Evolutionary conservation across 257 asterid species (phyloP).

Genomic region (Apocynum venetum): DNA sequence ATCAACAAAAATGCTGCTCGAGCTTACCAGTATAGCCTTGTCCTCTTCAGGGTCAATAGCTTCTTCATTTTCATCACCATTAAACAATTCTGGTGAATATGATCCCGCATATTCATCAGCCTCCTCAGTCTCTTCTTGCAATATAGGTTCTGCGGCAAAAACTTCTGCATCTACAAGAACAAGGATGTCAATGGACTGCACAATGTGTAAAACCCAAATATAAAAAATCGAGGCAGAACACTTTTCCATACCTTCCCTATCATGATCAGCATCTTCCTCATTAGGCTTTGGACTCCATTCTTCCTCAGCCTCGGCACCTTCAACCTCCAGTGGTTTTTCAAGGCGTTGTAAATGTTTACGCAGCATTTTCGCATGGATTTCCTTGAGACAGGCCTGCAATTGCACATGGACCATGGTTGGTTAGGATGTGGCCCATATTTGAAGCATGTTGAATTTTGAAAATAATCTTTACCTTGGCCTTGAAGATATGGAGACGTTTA

Average conservation of each 20-base stretch:
- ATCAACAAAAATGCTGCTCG: not conserved
- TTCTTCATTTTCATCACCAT: conserved; percentile 80
- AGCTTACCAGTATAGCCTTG: conserved; percentile 66
- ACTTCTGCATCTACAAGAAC: conserved; percentile 30
- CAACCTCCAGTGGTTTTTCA: conserved; percentile 46
- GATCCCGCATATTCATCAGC: conserved; percentile 66
- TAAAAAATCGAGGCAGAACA: conserved; percentile 12
- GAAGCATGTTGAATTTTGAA: not conserved
- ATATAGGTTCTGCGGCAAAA: conserved; percentile 44
- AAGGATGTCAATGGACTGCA: conserved; percentile 20
- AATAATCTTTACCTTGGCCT: conserved; percentile 63
- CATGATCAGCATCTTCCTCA: conserved; percentile 42
- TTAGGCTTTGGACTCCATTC: conserved; percentile 33
- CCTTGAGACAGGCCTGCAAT: conserved; percentile 78
- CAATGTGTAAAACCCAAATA: conserved; percentile 1
- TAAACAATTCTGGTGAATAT: conserved; percentile 72
- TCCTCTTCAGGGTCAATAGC: conserved; percentile 94
- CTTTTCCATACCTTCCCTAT: conserved; percentile 29
- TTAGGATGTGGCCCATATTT: conserved; percentile 6
- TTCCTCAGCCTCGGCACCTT: conserved; percentile 24
- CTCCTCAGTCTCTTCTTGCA: conserved; percentile 42
- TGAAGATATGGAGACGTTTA: conserved; percentile 78
- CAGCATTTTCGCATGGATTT: conserved; percentile 81
- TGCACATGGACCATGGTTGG: conserved; percentile 7
- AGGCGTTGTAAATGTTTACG: conserved; percentile 65